Conservation (phyloP, 2,329 filamentous ascomycete genomes). For the Epichloe amarillans region DNA sequence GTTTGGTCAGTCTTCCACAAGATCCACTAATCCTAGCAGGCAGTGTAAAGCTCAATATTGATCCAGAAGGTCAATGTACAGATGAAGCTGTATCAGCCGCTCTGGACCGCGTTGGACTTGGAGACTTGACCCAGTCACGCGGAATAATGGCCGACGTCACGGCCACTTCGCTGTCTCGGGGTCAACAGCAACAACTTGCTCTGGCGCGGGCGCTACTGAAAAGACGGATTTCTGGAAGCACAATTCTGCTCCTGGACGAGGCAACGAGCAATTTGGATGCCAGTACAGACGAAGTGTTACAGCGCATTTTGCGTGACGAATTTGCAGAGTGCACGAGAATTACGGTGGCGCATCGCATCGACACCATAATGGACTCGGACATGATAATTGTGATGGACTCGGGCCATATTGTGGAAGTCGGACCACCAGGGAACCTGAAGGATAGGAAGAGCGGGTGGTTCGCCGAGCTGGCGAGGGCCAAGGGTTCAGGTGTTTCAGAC, state of each 20-base stretch:
- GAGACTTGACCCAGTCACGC: too few species aligned
- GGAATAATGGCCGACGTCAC: too few species aligned
- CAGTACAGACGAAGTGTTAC: constrained; percentile 8
- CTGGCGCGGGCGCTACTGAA: constrained; percentile 10
- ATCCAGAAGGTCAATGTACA: too few species aligned
- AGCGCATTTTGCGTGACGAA: constrained; percentile 4
- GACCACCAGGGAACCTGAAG: not conserved
- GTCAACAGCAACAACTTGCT: constrained; percentile 10
- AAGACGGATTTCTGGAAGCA: not conserved
- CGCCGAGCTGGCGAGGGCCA: too few species aligned
- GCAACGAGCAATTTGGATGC: constrained; percentile 8
- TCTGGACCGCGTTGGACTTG: too few species aligned
- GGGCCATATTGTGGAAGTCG: constrained; percentile 1
- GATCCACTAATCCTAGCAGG: too few species aligned
- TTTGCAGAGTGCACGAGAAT: constrained; percentile 8
- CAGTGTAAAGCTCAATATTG: too few species aligned
- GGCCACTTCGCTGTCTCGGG: constrained; percentile 4
- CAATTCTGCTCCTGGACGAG: constrained; percentile 11
- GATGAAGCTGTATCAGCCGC: too few species aligned
- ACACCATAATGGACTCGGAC: constrained; percentile 5
- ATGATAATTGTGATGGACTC: constrained; percentile 5
- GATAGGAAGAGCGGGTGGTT: too few species aligned
- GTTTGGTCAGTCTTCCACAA: too few species aligned
- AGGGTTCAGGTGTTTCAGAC: too few species aligned
- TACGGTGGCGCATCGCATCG: constrained; percentile 7